These are phyloP conservation scores for Rostrohypoxylon terebratum DNA, from an alignment of 495 filamentous ascomycete species.

Conservation along the genomic window DNA sequence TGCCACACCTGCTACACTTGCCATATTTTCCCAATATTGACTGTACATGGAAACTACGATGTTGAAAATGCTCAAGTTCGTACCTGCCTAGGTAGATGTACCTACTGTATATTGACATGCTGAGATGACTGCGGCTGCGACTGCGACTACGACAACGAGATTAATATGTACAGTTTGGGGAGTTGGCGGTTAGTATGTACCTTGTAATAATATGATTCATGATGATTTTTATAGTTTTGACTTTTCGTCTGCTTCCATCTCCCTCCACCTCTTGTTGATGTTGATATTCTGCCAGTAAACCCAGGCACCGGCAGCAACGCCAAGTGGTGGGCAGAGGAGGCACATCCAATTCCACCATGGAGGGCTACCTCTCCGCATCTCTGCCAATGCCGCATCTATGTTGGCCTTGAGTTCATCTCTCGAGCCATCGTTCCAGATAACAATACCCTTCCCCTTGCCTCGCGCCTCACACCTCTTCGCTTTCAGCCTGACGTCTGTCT, in stretches of 20 bases:
- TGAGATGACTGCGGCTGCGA: background rate
- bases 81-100: background rate
- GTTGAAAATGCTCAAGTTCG: background rate
- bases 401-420: conserved; percentile 73
- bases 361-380: conserved; percentile 72
- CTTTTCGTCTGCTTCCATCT: conserved; percentile 72
- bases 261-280: conserved; percentile 76
- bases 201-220: conserved; percentile 28
- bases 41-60: background rate
- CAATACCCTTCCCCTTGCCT: conserved; percentile 71
- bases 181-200: too few species aligned
- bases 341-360: conserved; percentile 84
- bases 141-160: background rate
- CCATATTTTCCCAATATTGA: too few species aligned
- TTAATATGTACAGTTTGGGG: background rate
- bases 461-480: conserved; percentile 74
- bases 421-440: conserved; percentile 88
- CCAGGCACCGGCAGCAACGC: conserved; percentile 71
- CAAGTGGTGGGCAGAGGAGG: conserved; percentile 77
- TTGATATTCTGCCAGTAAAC: conserved; percentile 73
- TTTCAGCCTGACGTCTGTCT: conserved; percentile 86
- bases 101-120: background rate
- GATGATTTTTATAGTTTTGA: conserved; percentile 69
- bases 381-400: conserved; percentile 70
- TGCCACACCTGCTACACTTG: too few species aligned